Evolutionary conservation across 495 filamentous ascomycete species (phyloP).

Genomic region (Penicillium psychrofluorescens): DNA sequence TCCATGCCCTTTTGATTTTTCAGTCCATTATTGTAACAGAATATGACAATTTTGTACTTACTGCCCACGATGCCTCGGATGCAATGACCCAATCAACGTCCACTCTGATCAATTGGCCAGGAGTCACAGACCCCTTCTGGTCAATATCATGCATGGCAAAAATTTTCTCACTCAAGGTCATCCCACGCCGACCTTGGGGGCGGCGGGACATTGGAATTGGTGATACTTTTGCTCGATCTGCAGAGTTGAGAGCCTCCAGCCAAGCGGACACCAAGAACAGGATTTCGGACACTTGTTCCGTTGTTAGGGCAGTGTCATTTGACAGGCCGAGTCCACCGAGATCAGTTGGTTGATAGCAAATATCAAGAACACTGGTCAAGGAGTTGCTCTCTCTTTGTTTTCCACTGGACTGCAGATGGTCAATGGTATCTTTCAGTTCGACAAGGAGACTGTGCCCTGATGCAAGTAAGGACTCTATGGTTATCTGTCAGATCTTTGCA

Average conservation of each 20-base stretch:
- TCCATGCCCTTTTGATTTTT: constrained; percentile 26
- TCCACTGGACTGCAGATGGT: neutral
- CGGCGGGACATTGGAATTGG: constrained; percentile 5
- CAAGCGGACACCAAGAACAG: constrained; percentile 22
- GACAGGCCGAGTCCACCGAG: constrained; percentile 14
- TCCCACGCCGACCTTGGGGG: constrained; percentile 21
- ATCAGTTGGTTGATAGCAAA: constrained; percentile 7
- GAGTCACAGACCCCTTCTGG: constrained; percentile 20
- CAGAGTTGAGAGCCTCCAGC: constrained; percentile 33
- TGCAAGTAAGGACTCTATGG: too few relatives aligned
- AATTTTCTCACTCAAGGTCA: constrained; percentile 38
- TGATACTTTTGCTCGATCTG: constrained; percentile 13
- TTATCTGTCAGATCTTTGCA: too few relatives aligned
- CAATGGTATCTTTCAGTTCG: neutral
- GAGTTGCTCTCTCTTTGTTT: constrained; percentile 4
- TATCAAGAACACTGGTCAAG: constrained; percentile 6
- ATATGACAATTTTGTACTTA: constrained; percentile 3
- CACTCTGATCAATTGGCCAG: constrained; percentile 32
- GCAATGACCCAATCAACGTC: constrained; percentile 38
- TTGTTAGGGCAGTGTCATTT: neutral
- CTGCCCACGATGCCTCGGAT: constrained; percentile 32
- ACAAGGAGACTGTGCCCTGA: neutral
- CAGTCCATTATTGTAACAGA: neutral
- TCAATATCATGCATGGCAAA: constrained; percentile 32
- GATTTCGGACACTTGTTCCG: constrained; percentile 12